Evolutionary conservation across 2,329 filamentous ascomycete genomes (phyloP).

Genomic region (Basipetospora chlamydospora): DNA sequence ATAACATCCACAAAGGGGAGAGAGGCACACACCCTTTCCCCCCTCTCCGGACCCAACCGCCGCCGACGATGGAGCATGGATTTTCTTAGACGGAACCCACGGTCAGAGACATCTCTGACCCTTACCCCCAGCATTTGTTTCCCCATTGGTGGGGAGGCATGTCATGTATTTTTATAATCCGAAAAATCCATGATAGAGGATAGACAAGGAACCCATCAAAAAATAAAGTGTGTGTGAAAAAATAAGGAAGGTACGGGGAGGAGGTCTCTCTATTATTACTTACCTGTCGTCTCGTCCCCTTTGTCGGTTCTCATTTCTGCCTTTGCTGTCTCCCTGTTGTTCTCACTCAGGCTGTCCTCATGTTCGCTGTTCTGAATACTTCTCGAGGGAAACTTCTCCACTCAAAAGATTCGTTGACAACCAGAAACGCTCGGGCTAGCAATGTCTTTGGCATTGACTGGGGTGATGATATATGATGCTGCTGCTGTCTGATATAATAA

Average conservation of each 20-base stretch:
- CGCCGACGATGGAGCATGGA: slow-evolving; percentile 5
- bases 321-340: no score
- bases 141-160: slow-evolving; percentile 1
- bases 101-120: neutral
- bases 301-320: neutral
- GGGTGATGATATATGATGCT: no score
- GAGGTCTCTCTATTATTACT: slow-evolving; percentile 1
- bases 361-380: no score
- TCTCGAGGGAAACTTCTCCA: no score
- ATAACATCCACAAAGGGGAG: slow-evolving; percentile 4
- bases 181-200: slow-evolving; percentile 7
- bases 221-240: slow-evolving; percentile 6
- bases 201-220: slow-evolving; percentile 5
- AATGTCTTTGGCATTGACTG: no score
- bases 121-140: slow-evolving; percentile 4
- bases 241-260: no score
- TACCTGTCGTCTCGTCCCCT: slow-evolving; percentile 7
- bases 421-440: no score
- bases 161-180: slow-evolving; percentile 7
- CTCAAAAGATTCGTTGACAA: no score
- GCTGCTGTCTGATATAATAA: no score
- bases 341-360: no score
- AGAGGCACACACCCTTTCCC: neutral
- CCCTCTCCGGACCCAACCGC: neutral
- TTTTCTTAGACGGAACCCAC: slow-evolving; percentile 5